Conservation (phyloP, 192 early-diverging fungal species). For the Umbelopsis sp. region DNA sequence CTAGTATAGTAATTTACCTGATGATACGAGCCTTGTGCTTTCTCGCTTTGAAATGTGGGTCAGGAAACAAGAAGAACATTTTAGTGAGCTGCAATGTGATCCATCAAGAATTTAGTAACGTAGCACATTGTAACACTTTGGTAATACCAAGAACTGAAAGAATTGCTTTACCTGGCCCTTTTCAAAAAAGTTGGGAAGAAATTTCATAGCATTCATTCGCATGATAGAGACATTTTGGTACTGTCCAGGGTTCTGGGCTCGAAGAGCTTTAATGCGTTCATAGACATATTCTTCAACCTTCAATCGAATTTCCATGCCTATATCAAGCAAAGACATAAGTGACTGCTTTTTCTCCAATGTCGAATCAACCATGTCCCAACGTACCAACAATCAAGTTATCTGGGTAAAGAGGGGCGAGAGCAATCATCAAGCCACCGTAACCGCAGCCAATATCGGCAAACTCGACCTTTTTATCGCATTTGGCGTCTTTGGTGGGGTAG, state of each 20-base stretch:
- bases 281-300: conserved; percentile 95
- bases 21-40: conserved; percentile 99
- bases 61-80: conserved; percentile 98
- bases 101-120: conserved; percentile 3
- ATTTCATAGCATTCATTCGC: conserved; percentile 99
- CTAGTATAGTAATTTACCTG: conserved; percentile 45
- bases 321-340: neutral
- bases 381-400: conserved; percentile 87
- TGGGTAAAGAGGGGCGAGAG: conserved; percentile 90
- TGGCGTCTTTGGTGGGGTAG: conserved; percentile 45
- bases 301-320: conserved; percentile 96
- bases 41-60: conserved; percentile 98
- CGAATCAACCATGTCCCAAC: neutral
- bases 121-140: neutral
- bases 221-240: conserved; percentile 98
- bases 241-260: conserved; percentile 68
- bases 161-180: conserved; percentile 86
- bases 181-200: conserved; percentile 95
- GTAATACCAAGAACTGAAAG: neutral
- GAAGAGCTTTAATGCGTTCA: conserved; percentile 85
- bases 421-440: conserved; percentile 91
- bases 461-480: conserved; percentile 68
- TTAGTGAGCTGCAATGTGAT: conserved; percentile 73
- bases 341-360: neutral
- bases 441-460: conserved; percentile 99